Evolutionary conservation across 73 alveolate genomes (phyloP).

Genomic region (Paramecium bursaria): DNA sequence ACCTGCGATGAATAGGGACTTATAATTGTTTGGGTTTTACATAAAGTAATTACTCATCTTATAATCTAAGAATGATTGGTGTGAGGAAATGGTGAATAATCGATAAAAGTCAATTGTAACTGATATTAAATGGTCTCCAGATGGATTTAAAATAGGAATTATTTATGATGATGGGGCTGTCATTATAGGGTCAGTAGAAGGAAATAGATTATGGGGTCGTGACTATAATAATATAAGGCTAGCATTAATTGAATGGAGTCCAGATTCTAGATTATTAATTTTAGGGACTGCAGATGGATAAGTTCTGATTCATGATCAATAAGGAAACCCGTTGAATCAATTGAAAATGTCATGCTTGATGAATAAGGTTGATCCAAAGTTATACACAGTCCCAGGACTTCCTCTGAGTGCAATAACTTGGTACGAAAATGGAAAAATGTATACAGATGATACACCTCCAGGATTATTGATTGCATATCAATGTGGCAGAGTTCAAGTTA

Average conservation of each 20-base stretch:
- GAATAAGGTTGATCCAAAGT: constrained; percentile 71
- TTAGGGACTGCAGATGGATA: constrained; percentile 98
- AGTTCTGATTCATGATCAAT: constrained; percentile 87
- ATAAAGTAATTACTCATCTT: constrained; percentile 65
- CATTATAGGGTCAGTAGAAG: constrained; percentile 99
- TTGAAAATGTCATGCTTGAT: constrained; percentile 81
- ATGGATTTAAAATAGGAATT: constrained; percentile 95
- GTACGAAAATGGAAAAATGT: constrained; percentile 77
- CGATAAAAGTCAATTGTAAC: constrained; percentile 98
- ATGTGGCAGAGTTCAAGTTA: constrained; percentile 94
- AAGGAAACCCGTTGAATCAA: constrained; percentile 80
- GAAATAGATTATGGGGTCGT: constrained; percentile 99
- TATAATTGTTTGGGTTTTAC: constrained; percentile 95
- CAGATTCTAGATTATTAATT: constrained; percentile 96
- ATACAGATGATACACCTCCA: constrained; percentile 70
- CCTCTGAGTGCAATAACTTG: constrained; percentile 85
- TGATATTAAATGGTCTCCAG: constrained; percentile 99
- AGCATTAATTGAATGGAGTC: constrained; percentile 98
- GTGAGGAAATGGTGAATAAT: constrained; percentile 99
- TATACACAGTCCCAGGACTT: constrained; percentile 52
- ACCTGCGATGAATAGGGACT: constrained; percentile 96
- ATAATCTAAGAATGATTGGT: constrained; percentile 74
- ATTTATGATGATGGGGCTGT: constrained; percentile 99
- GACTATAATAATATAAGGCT: constrained; percentile 85
- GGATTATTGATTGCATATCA: constrained; percentile 60